Evolutionary conservation across 768 basidiomycete species (phyloP).

Genomic region (Tricholoma flavovirens): DNA sequence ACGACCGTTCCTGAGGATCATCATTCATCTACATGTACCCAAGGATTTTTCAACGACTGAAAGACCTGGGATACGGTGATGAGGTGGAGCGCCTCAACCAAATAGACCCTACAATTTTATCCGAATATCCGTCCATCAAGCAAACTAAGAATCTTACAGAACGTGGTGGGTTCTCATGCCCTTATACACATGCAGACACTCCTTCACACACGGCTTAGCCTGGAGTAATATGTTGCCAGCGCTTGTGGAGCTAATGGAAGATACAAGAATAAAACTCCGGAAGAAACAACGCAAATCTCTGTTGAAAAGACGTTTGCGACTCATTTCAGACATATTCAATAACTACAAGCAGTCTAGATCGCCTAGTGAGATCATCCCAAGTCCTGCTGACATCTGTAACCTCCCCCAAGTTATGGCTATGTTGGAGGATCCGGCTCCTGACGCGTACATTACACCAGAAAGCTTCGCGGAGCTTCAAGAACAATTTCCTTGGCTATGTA

Average conservation of each 20-base stretch:
- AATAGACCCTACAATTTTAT: slow-evolving; percentile 5
- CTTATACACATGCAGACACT: background rate
- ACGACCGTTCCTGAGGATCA: background rate
- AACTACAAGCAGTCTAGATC: slow-evolving; percentile 12
- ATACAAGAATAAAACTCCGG: slow-evolving; percentile 11
- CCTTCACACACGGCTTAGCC: slow-evolving; percentile 3
- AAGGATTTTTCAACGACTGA: slow-evolving; percentile 15
- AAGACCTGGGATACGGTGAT: slow-evolving; percentile 16
- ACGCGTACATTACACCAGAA: slow-evolving; percentile 12
- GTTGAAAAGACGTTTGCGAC: slow-evolving; percentile 13
- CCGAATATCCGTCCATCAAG: slow-evolving; percentile 11
- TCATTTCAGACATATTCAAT: slow-evolving; percentile 15
- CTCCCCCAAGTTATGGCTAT: slow-evolving; percentile 18
- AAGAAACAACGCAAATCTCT: slow-evolving; percentile 15
- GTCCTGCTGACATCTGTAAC: slow-evolving; percentile 17
- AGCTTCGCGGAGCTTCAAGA: slow-evolving; percentile 13
- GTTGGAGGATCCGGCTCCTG: slow-evolving; percentile 13
- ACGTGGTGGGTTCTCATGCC: slow-evolving; percentile 9
- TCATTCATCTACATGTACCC: background rate
- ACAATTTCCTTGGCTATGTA: slow-evolving; percentile 12
- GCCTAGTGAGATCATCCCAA: slow-evolving; percentile 15
- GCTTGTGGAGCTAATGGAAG: slow-evolving; percentile 14
- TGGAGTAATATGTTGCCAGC: slow-evolving; percentile 15
- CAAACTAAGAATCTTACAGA: slow-evolving; percentile 14
- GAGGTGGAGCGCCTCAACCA: slow-evolving; percentile 16